Evolutionary conservation across 805 yeast genomes (phyloP).

Genomic region (Lipomyces yamadae): DNA sequence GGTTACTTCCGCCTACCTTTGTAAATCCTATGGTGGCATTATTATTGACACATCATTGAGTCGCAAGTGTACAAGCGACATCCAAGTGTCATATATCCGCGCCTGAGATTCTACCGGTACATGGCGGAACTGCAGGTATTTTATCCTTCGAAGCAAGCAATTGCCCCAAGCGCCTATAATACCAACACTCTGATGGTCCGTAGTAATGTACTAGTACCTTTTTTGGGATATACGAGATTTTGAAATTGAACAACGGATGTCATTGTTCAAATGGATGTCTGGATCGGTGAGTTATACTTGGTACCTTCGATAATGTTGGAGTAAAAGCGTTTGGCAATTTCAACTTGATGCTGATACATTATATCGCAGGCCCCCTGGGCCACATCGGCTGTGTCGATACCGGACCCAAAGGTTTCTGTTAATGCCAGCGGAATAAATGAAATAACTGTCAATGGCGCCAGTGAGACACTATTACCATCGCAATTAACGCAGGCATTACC

Average conservation of each 20-base stretch:
- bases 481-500: neutral
- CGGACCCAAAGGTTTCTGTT: neutral
- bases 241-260: neutral
- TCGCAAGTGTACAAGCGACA: too few relatives aligned
- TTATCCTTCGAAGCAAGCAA: neutral
- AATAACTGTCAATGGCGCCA: neutral
- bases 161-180: neutral
- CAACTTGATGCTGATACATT: neutral
- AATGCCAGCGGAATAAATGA: neutral
- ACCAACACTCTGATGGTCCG: neutral
- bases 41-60: too few relatives aligned
- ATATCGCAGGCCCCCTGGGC: neutral
- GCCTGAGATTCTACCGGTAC: neutral
- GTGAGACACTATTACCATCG: neutral
- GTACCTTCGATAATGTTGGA: neutral
- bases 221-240: neutral
- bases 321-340: neutral
- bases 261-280: slow-evolving; percentile 6
- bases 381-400: neutral
- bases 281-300: slow-evolving; percentile 5
- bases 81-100: neutral
- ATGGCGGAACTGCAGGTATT: neutral
- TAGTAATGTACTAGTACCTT: neutral
- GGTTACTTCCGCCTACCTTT: too few relatives aligned
- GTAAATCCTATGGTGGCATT: too few relatives aligned